Percentiles rank a stretch among this genome's conserved stretches.
phyloP scores from a whole-genome alignment of 768 basidiomycete species.

The Boletus huronensis region DNA sequence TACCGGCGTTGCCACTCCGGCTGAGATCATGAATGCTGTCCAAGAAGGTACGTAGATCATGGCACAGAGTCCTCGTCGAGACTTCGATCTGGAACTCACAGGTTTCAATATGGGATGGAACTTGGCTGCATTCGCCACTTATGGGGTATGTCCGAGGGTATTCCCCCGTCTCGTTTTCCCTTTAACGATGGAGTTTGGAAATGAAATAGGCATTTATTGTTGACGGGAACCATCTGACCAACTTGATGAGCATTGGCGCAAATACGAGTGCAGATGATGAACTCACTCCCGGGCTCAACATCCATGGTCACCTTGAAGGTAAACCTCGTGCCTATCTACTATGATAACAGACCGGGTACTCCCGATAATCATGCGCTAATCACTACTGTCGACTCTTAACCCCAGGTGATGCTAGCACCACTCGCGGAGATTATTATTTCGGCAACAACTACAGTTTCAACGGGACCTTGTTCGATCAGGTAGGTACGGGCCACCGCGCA shows the following conservation, averaged over 20 bases:
- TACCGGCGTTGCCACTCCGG: not conserved
- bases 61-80: not conserved
- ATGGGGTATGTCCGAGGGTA: conserved; percentile 11
- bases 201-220: conserved; percentile 19
- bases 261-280: conserved; percentile 14
- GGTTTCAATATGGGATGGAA: conserved; percentile 25
- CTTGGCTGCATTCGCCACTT: conserved; percentile 20
- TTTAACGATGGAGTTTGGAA: not conserved
- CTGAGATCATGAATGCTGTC: not conserved
- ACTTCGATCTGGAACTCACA: not conserved
- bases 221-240: conserved; percentile 27
- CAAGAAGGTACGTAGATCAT: not conserved
- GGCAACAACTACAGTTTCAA: conserved; percentile 25
- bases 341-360: not conserved
- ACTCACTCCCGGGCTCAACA: not conserved
- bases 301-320: conserved; percentile 1
- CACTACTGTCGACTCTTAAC: not conserved
- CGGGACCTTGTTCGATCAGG: conserved; percentile 23
- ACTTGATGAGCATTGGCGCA: conserved; percentile 24
- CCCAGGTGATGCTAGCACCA: conserved; percentile 23
- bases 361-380: not conserved
- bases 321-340: not conserved
- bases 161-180: not conserved
- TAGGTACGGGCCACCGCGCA: not conserved
- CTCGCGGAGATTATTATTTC: conserved; percentile 24